Evolutionary conservation across 495 filamentous ascomycete genomes (phyloP).

Genomic region (Penicillium lagena): DNA sequence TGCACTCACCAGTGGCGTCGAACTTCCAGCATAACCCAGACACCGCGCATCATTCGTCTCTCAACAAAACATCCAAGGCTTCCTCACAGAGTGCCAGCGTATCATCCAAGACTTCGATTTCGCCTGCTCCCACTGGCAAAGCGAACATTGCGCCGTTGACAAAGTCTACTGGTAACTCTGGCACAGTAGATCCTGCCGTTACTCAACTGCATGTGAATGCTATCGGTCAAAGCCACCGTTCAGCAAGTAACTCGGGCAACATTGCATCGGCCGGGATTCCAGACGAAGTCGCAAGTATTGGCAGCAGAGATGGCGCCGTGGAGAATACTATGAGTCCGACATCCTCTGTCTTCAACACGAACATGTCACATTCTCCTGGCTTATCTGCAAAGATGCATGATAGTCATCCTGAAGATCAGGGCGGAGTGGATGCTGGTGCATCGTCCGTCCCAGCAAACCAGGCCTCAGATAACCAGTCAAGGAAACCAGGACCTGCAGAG

Average conservation of each 20-base stretch:
- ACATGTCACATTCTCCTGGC: conserved; percentile 28
- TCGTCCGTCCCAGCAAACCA: conserved; percentile 13
- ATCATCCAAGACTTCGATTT: conserved; percentile 45
- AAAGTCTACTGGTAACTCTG: conserved; percentile 33
- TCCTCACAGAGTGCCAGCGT: conserved; percentile 48
- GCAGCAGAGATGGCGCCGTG: conserved; percentile 24
- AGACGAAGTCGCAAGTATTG: conserved; percentile 22
- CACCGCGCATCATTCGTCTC: conserved; percentile 26
- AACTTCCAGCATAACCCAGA: conserved; percentile 26
- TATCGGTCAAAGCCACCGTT: conserved; percentile 34
- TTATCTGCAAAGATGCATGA: conserved; percentile 23
- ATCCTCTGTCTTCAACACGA: conserved; percentile 25
- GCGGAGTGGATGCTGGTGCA: conserved; percentile 8
- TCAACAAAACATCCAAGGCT: conserved; percentile 45
- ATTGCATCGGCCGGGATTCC: conserved; percentile 19
- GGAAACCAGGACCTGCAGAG: conserved; percentile 18
- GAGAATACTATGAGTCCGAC: conserved; percentile 21
- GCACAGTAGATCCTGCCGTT: conserved; percentile 34
- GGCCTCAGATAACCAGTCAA: conserved; percentile 14
- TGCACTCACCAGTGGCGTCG: conserved; percentile 34
- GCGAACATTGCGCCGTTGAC: conserved; percentile 36
- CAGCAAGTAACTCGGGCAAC: conserved; percentile 29
- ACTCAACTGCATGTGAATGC: conserved; percentile 53
- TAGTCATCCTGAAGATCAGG: conserved; percentile 18
- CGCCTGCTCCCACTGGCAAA: conserved; percentile 35